Percentiles rank a stretch among this genome's conserved stretches.
Conservation (phyloP, 768 basidiomycete species). For the Galerina sulciceps region DNA sequence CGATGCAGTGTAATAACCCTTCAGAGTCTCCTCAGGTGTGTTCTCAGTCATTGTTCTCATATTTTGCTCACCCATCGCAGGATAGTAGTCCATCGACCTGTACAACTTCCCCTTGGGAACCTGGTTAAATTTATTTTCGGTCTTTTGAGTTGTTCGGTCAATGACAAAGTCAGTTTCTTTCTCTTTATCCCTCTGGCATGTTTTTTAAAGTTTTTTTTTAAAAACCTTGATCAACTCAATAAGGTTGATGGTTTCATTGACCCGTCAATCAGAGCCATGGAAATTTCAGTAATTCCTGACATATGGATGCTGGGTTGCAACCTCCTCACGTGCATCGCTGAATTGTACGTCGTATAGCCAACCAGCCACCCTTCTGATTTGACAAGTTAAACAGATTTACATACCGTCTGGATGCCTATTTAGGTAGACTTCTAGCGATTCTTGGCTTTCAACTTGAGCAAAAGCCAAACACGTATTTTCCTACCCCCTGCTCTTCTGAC, state of each 20-base stretch:
- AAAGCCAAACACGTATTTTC: constrained; percentile 47
- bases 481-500: not conserved
- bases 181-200: not conserved
- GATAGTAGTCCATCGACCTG: constrained; percentile 59
- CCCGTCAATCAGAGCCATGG: constrained; percentile 53
- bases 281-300: constrained; percentile 52
- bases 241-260: constrained; percentile 59
- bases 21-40: constrained; percentile 58
- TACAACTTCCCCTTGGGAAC: constrained; percentile 70
- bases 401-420: constrained; percentile 58
- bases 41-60: not conserved
- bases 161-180: constrained; percentile 43
- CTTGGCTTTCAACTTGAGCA: constrained; percentile 69
- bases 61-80: constrained; percentile 36
- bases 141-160: constrained; percentile 51
- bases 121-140: constrained; percentile 56
- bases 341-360: constrained; percentile 48
- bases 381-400: constrained; percentile 43
- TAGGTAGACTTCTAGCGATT: constrained; percentile 52
- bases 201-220: not conserved
- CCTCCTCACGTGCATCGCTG: constrained; percentile 50
- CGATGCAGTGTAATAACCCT: constrained; percentile 56
- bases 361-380: not conserved
- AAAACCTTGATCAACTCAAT: constrained; percentile 4
- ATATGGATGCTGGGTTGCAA: constrained; percentile 59